phyloP scores from a whole-genome alignment of 257 asterid genomes.

The Pogostemon cablin region DNA sequence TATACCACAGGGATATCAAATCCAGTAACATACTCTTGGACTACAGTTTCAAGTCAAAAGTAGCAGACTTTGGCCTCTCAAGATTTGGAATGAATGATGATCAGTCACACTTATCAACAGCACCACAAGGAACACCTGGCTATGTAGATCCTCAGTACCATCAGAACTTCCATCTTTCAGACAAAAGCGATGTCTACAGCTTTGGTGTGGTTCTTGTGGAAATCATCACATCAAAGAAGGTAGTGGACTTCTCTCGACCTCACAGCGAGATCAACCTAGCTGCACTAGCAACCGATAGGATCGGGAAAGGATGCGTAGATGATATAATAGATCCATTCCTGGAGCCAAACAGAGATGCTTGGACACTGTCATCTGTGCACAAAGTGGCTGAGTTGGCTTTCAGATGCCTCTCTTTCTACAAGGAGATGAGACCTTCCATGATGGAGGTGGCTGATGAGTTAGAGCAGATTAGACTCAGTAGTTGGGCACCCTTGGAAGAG shows the following conservation, averaged over 20 bases:
- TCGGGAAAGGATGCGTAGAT: constrained; percentile 69
- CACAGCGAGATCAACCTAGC: constrained; percentile 72
- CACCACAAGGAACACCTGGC: constrained; percentile 86
- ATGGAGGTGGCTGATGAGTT: constrained; percentile 75
- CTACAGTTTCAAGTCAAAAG: constrained; percentile 61
- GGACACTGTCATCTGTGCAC: constrained; percentile 72
- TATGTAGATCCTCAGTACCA: constrained; percentile 82
- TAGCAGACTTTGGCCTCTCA: constrained; percentile 77
- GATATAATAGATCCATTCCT: constrained; percentile 72
- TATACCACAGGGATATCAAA: constrained; percentile 72
- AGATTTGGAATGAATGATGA: constrained; percentile 73
- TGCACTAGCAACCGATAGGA: constrained; percentile 66
- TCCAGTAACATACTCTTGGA: constrained; percentile 76
- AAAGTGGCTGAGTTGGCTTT: constrained; percentile 73
- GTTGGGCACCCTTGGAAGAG: constrained; percentile 70
- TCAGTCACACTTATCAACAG: constrained; percentile 68
- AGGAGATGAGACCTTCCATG: constrained; percentile 87
- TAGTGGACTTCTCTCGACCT: constrained; percentile 64
- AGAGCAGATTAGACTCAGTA: constrained; percentile 60
- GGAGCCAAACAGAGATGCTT: constrained; percentile 73
- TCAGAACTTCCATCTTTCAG: constrained; percentile 75
- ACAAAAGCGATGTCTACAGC: constrained; percentile 79
- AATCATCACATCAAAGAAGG: constrained; percentile 65
- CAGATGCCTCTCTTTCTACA: constrained; percentile 70
- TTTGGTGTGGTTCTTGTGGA: constrained; percentile 78